Evolutionary conservation across 1,284 basidiomycete genomes (phyloP).

Genomic region (Irpex lacteus): DNA sequence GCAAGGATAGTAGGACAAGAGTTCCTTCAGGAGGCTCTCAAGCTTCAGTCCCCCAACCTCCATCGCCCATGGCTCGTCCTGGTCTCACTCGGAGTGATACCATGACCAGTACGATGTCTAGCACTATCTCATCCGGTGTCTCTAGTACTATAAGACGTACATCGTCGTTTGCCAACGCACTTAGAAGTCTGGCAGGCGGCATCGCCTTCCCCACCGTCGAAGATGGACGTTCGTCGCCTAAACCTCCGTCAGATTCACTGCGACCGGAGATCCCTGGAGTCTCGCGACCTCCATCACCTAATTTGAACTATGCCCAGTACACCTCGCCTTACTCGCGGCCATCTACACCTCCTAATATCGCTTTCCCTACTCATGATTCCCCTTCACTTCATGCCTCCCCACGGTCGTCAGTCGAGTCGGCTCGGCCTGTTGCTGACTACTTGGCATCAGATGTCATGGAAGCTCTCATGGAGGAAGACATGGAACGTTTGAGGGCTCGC

Average conservation of each 20-base stretch:
- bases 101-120: conserved; percentile 36
- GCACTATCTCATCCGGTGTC: conserved; percentile 55
- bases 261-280: conserved; percentile 36
- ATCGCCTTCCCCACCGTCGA: conserved; percentile 64
- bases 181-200: conserved; percentile 74
- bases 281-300: conserved; percentile 74
- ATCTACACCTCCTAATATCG: conserved; percentile 34
- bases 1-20: conserved; percentile 39
- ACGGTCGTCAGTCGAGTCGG: conserved; percentile 16
- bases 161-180: conserved; percentile 79
- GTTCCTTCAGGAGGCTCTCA: conserved; percentile 51
- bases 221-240: conserved; percentile 49
- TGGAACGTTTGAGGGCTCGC: conserved; percentile 78
- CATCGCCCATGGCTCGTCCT: conserved; percentile 43
- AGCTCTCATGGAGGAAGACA: conserved; percentile 86
- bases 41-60: conserved; percentile 34
- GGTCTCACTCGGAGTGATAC: conserved; percentile 57
- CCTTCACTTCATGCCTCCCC: conserved; percentile 12
- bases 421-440: conserved; percentile 44
- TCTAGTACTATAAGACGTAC: conserved; percentile 73
- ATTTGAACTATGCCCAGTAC: conserved; percentile 73
- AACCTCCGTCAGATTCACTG: conserved; percentile 21
- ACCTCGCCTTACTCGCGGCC: conserved; percentile 68
- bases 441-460: conserved; percentile 78
- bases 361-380: background rate